These are phyloP conservation scores for Davidsoniella australis DNA, from an alignment of 2,329 filamentous ascomycete genomes.

Conservation along the genomic window DNA sequence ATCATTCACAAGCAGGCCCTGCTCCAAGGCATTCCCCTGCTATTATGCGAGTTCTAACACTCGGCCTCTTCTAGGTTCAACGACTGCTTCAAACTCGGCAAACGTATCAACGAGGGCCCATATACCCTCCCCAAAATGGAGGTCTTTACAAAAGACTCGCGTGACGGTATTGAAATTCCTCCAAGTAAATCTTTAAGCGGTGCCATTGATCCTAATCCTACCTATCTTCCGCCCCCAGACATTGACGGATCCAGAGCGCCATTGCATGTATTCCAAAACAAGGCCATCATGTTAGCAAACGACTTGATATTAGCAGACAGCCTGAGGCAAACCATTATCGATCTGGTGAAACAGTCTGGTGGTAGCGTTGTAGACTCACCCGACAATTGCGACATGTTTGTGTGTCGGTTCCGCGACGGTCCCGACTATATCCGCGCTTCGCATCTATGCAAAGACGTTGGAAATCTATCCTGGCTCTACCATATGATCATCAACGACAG, in stretches of 20 bases:
- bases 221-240: conserved; percentile 27
- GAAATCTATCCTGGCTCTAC: conserved; percentile 87
- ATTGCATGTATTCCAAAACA: conserved; percentile 61
- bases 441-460: conserved; percentile 63
- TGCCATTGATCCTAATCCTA: conserved; percentile 36
- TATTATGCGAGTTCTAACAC: too few relatives aligned
- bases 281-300: conserved; percentile 56
- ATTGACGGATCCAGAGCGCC: conserved; percentile 29
- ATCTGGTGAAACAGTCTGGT: conserved; percentile 54
- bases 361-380: conserved; percentile 50
- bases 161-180: conserved; percentile 39
- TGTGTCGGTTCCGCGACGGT: conserved; percentile 78
- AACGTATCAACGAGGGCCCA: conserved; percentile 73
- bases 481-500: conserved; percentile 74
- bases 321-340: conserved; percentile 48
- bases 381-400: conserved; percentile 59
- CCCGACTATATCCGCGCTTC: conserved; percentile 61
- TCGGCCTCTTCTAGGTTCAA: conserved; percentile 52
- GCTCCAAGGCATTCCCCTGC: too few relatives aligned
- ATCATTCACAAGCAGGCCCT: too few relatives aligned
- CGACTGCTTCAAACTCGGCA: conserved; percentile 84
- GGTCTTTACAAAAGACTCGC: conserved; percentile 44
- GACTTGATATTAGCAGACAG: conserved; percentile 58
- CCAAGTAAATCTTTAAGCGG: conserved; percentile 46
- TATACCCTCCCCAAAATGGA: conserved; percentile 78